Evolutionary conservation across 2,329 filamentous ascomycete species (phyloP).

Genomic region (Ceratocystis cubensis): DNA sequence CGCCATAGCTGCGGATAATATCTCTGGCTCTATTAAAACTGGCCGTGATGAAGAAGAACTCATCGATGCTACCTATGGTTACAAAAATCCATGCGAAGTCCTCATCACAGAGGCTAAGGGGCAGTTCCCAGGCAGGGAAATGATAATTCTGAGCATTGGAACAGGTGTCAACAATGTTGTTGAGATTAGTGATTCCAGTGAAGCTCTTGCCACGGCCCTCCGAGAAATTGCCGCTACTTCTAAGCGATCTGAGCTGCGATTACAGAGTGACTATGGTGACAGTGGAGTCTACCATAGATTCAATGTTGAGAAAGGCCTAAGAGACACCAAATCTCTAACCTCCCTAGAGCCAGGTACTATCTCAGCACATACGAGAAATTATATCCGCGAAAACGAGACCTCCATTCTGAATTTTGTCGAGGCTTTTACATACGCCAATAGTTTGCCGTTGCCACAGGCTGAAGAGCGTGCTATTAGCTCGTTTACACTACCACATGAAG

Average conservation of each 20-base stretch:
- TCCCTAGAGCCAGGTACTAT: constrained; percentile 24
- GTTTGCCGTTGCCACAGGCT: too few species aligned
- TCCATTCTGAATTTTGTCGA: too few species aligned
- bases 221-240: background rate
- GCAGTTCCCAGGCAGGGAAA: constrained; percentile 23
- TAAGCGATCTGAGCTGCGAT: background rate
- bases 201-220: background rate
- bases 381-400: constrained; percentile 18
- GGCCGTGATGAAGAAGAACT: constrained; percentile 25
- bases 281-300: constrained; percentile 24
- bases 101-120: constrained; percentile 26
- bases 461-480: too few species aligned
- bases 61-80: constrained; percentile 26
- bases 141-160: constrained; percentile 25
- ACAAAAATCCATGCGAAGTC: constrained; percentile 28
- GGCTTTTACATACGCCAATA: too few species aligned
- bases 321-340: constrained; percentile 24
- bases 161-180: constrained; percentile 24
- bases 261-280: constrained; percentile 22
- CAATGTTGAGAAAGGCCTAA: constrained; percentile 25
- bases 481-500: too few species aligned
- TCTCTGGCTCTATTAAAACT: constrained; percentile 26
- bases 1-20: constrained; percentile 26
- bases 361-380: constrained; percentile 23
- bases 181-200: constrained; percentile 20